Evolutionary conservation across 2,329 filamentous ascomycete species (phyloP).

Genomic region (Fusarium illudens): DNA sequence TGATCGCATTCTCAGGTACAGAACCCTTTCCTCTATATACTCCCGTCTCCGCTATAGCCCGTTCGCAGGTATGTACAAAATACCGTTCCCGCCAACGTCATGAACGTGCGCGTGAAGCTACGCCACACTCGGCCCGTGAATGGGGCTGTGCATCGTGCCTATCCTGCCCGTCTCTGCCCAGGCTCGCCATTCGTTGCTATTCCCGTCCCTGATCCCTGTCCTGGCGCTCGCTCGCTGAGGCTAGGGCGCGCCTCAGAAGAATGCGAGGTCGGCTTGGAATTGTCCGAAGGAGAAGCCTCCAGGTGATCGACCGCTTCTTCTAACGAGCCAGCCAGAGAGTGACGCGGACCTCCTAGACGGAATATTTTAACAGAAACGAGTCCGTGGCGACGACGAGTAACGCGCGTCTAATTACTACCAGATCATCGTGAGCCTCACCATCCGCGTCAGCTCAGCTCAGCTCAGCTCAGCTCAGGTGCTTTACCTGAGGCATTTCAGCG

Average conservation of each 20-base stretch:
- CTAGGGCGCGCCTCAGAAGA: not conserved
- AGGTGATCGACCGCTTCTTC: slow-evolving; percentile 1
- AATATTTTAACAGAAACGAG: not conserved
- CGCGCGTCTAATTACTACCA: slow-evolving; percentile 27
- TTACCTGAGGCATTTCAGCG: not conserved
- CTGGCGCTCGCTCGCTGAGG: not conserved
- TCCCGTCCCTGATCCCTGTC: slow-evolving; percentile 13
- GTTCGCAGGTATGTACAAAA: not conserved
- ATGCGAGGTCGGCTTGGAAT: slow-evolving; percentile 12
- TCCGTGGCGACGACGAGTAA: slow-evolving; percentile 2
- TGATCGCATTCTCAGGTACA: no score
- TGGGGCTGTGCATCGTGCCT: slow-evolving; percentile 33
- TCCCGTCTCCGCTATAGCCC: not conserved
- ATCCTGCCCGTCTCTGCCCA: not conserved
- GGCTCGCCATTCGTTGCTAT: slow-evolving; percentile 22
- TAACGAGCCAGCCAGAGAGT: slow-evolving; percentile 20
- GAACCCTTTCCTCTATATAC: not conserved
- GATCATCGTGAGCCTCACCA: slow-evolving; percentile 21
- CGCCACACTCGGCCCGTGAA: slow-evolving; percentile 24
- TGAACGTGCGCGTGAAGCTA: slow-evolving; percentile 25
- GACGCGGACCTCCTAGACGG: not conserved
- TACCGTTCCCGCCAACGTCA: slow-evolving; percentile 29
- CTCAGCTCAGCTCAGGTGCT: not conserved
- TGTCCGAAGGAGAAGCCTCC: slow-evolving; percentile 12
- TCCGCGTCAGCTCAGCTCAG: slow-evolving; percentile 31